Percentiles rank a stretch among this genome's conserved stretches.
Evolutionary conservation across 768 basidiomycete species (phyloP).

Genomic region (Boletus rubescentipes): DNA sequence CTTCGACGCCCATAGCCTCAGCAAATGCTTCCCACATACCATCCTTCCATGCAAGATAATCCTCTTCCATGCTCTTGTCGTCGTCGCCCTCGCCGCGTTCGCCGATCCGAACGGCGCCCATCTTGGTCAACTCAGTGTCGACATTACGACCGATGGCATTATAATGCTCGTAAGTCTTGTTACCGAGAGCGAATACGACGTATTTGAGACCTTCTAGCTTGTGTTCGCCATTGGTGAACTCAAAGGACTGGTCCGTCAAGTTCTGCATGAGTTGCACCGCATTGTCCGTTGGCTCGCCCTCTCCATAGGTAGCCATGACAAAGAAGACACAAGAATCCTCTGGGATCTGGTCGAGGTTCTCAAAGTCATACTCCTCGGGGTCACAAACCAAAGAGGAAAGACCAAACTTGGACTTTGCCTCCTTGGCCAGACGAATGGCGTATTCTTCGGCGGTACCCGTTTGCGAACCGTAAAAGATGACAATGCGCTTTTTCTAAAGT

Average conservation of each 20-base stretch:
- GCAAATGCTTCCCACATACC: constrained; percentile 93
- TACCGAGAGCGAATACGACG: constrained; percentile 91
- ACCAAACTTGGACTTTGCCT: constrained; percentile 95
- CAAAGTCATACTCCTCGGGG: constrained; percentile 98
- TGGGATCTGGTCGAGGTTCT: constrained; percentile 89
- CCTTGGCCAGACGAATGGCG: constrained; percentile 95
- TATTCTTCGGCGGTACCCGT: constrained; percentile 99
- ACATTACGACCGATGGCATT: constrained; percentile 84
- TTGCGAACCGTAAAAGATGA: constrained; percentile 98
- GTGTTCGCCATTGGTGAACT: constrained; percentile 79
- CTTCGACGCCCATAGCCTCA: constrained; percentile 82
- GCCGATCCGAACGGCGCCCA: constrained; percentile 85
- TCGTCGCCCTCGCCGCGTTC: constrained; percentile 96
- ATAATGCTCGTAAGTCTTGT: constrained; percentile 95
- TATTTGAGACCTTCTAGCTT: constrained; percentile 85
- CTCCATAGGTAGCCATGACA: constrained; percentile 97
- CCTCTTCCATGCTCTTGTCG: constrained; percentile 99
- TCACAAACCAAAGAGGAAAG: constrained; percentile 95
- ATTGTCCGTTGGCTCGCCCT: constrained; percentile 98
- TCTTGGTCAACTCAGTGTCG: constrained; percentile 68
- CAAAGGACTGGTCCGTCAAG: constrained; percentile 81
- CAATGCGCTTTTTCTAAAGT: constrained; percentile 87
- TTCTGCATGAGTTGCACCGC: constrained; percentile 94
- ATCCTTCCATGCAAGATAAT: constrained; percentile 99
- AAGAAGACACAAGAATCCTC: constrained; percentile 89